These are phyloP conservation scores for Corymbia calophylla DNA, from an alignment of 441 rosid species.

Conservation along the genomic window DNA sequence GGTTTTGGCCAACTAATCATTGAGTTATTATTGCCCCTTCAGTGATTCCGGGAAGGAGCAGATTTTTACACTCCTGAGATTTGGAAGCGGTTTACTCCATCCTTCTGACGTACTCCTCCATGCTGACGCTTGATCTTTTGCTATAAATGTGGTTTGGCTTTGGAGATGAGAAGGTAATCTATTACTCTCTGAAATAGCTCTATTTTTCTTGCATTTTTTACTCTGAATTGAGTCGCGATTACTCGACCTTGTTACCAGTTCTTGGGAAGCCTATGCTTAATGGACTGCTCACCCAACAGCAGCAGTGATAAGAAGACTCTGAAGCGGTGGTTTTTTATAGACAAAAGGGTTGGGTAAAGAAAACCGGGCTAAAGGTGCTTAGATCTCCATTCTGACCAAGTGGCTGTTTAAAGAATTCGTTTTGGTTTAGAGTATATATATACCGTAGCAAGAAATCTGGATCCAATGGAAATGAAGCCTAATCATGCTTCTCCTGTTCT, in stretches of 20 bases:
- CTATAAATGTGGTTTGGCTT: slow-evolving; percentile 39
- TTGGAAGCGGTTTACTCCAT: neutral
- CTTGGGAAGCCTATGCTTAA: slow-evolving; percentile 45
- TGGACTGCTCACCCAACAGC: slow-evolving; percentile 64
- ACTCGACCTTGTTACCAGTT: slow-evolving; percentile 12
- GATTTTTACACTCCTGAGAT: neutral
- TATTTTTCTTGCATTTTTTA: neutral
- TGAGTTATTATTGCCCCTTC: neutral
- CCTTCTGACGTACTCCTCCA: neutral
- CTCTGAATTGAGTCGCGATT: neutral
- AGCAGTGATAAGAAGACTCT: slow-evolving; percentile 79
- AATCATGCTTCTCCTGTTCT: slow-evolving; percentile 60
- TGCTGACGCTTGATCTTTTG: slow-evolving; percentile 16
- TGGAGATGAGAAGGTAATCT: slow-evolving; percentile 53
- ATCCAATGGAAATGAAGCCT: slow-evolving; percentile 59
- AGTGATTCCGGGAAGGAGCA: neutral
- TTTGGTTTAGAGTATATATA: neutral
- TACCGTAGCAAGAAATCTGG: slow-evolving; percentile 3
- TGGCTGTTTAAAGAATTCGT: neutral
- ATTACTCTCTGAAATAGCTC: neutral
- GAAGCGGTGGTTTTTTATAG: slow-evolving; percentile 92
- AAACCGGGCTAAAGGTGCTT: neutral
- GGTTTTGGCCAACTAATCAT: neutral
- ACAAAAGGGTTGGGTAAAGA: slow-evolving; percentile 68
- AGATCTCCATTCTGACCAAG: slow-evolving; percentile 6